phyloP scores from a whole-genome alignment of 352 stramenopile genomes.

The Phytophthora hybrid region DNA sequence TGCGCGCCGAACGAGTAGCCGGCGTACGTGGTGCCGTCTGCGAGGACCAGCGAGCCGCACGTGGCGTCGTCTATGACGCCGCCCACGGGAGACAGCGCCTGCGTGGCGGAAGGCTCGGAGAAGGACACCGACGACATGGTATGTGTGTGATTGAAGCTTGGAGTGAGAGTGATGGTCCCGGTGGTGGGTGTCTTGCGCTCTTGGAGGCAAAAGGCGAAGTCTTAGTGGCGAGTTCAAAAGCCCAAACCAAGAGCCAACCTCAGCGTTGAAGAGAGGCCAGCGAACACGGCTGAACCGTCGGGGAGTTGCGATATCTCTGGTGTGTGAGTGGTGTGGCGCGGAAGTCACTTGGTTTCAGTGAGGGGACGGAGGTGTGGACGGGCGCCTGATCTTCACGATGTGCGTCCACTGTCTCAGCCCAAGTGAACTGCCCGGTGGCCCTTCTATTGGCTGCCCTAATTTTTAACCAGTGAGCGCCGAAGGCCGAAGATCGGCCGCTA shows the following conservation, averaged over 20 bases:
- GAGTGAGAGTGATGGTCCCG: slow-evolving; percentile 25
- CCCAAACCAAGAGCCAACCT: background rate
- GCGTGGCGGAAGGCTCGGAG: slow-evolving; percentile 25
- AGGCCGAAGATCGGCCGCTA: slow-evolving; percentile 14
- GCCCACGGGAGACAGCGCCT: slow-evolving; percentile 58
- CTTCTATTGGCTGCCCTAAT: background rate
- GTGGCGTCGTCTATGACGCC: slow-evolving; percentile 53
- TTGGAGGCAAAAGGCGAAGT: slow-evolving; percentile 56
- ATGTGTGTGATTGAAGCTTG: slow-evolving; percentile 15
- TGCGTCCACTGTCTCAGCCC: slow-evolving; percentile 26
- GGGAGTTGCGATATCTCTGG: slow-evolving; percentile 5
- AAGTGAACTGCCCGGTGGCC: slow-evolving; percentile 14
- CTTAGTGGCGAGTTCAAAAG: slow-evolving; percentile 22
- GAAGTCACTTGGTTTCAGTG: slow-evolving; percentile 35
- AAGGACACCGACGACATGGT: slow-evolving; percentile 53
- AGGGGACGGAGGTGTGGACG: slow-evolving; percentile 17
- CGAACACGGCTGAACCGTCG: slow-evolving; percentile 35
- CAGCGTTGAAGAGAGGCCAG: background rate
- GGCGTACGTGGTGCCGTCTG: slow-evolving; percentile 83
- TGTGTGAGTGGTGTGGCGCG: background rate
- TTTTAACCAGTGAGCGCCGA: slow-evolving; percentile 7
- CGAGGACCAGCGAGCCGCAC: slow-evolving; percentile 77
- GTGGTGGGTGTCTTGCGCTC: slow-evolving; percentile 38
- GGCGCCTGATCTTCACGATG: background rate
- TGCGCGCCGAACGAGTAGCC: slow-evolving; percentile 94